A percentile compares a stretch with the other conserved stretches of the same genome.
Conservation (phyloP, 2,329 filamentous ascomycete species). For the Cytospora piceae region DNA sequence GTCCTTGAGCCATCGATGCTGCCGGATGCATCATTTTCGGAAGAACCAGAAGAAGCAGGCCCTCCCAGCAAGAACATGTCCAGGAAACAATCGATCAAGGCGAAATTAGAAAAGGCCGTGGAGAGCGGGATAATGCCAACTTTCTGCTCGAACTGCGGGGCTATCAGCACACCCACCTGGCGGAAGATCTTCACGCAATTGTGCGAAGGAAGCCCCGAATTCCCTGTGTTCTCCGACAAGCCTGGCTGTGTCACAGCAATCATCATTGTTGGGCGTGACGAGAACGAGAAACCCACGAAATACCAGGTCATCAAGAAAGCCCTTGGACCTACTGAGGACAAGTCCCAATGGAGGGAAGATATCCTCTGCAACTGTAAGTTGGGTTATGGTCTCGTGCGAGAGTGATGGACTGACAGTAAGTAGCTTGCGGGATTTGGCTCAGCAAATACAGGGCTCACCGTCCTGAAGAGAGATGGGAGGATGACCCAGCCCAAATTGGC, state of each 20-base stretch:
- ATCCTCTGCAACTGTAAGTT: conserved; percentile 85
- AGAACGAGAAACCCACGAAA: conserved; percentile 62
- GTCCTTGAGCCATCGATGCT: conserved; percentile 37
- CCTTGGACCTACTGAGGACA: conserved; percentile 64
- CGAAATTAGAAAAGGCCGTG: conserved; percentile 66
- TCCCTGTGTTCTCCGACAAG: conserved; percentile 72
- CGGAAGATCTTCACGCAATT: conserved; percentile 87
- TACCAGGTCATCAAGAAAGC: conserved; percentile 82
- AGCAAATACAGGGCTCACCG: conserved; percentile 85
- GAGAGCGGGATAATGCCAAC: conserved; percentile 82
- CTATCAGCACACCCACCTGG: conserved; percentile 96
- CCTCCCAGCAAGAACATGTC: conserved; percentile 66
- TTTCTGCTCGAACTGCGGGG: conserved; percentile 90
- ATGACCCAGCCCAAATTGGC: conserved; percentile 56
- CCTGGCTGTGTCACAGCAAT: conserved; percentile 76
- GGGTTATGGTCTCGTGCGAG: conserved; percentile 11
- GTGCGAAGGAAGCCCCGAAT: conserved; percentile 68
- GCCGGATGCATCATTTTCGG: conserved; percentile 42
- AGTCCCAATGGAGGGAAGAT: conserved; percentile 69
- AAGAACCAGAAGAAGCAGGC: conserved; percentile 45
- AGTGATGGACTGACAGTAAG: conserved; percentile 36
- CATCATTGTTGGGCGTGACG: conserved; percentile 66
- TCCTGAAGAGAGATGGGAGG: conserved; percentile 82
- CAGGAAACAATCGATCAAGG: conserved; percentile 64
- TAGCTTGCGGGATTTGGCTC: conserved; percentile 91